Conservation (phyloP, 2,329 filamentous ascomycete species). For the Chaetothyriales sp. region DNA sequence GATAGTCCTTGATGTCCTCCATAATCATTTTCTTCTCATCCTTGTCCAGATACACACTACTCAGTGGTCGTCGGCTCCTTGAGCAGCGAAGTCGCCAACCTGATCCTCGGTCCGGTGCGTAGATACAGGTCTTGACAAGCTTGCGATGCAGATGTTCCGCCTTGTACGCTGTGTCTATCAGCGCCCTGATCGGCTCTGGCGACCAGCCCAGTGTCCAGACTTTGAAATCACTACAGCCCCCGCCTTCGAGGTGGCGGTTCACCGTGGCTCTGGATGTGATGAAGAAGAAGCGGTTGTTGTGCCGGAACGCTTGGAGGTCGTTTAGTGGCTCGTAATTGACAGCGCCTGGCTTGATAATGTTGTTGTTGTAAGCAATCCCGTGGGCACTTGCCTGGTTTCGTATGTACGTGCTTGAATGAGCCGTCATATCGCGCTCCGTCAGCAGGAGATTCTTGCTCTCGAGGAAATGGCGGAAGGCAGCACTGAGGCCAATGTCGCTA, state of each 20-base stretch:
- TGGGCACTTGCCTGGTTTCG: not conserved
- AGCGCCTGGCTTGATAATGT: not conserved
- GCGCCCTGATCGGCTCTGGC: slow-evolving; percentile 33
- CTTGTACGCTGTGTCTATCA: slow-evolving; percentile 31
- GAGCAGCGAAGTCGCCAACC: slow-evolving; percentile 7
- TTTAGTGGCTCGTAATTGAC: not conserved
- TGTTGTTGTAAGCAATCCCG: not conserved
- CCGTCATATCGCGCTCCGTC: not conserved
- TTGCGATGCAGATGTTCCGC: slow-evolving; percentile 23
- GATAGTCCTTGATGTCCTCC: slow-evolving; percentile 61
- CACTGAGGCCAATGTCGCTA: not conserved
- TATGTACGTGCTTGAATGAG: not conserved
- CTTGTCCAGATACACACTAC: slow-evolving; percentile 58
- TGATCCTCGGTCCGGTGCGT: slow-evolving; percentile 24
- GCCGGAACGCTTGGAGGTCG: not conserved
- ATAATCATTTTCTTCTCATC: slow-evolving; percentile 50
- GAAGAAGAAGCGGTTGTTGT: not conserved
- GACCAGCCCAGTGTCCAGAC: slow-evolving; percentile 12
- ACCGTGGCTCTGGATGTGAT: not conserved
- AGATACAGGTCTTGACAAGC: slow-evolving; percentile 12
- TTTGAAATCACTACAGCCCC: not conserved
- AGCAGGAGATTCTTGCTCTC: not conserved
- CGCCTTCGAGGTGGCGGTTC: not conserved
- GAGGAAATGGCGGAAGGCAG: not conserved
- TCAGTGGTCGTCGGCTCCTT: slow-evolving; percentile 44